phyloP scores from a whole-genome alignment of 2,329 filamentous ascomycete species.

The Aspergillus thermomutatus region DNA sequence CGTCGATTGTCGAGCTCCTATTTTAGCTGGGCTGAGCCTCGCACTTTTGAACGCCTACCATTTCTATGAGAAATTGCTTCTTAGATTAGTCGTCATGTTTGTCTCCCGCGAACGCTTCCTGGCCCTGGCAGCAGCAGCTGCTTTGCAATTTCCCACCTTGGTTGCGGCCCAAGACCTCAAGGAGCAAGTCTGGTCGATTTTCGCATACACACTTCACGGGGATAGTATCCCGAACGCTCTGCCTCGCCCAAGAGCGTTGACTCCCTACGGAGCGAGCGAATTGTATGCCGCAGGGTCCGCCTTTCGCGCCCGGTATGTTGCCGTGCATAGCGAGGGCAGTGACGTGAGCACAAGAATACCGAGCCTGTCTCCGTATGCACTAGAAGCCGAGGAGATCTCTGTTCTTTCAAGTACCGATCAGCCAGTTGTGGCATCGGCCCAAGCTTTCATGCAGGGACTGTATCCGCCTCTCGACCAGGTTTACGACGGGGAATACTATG shows the following conservation, averaged over 20 bases:
- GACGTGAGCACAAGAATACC: constrained; percentile 36
- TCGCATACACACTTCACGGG: constrained; percentile 54
- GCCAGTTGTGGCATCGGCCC: constrained; percentile 51
- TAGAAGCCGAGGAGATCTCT: constrained; percentile 47
- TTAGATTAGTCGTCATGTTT: constrained; percentile 7
- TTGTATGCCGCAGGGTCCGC: constrained; percentile 48
- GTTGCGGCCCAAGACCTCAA: constrained; percentile 25
- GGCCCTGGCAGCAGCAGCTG: constrained; percentile 12
- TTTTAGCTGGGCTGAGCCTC: neutral
- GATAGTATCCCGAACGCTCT: constrained; percentile 51
- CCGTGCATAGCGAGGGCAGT: constrained; percentile 20
- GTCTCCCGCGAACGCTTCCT: constrained; percentile 1
- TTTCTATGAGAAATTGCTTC: neutral
- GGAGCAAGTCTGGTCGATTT: constrained; percentile 45
- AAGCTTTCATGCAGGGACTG: constrained; percentile 61
- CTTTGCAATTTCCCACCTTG: constrained; percentile 14
- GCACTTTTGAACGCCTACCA: neutral
- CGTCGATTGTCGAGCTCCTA: neutral
- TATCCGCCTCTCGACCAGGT: constrained; percentile 50
- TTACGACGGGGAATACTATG: constrained; percentile 29
- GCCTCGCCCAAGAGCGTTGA: constrained; percentile 40
- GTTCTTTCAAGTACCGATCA: constrained; percentile 48
- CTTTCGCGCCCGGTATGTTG: constrained; percentile 54
- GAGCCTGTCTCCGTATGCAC: constrained; percentile 43
- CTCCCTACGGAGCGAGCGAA: constrained; percentile 54